These are phyloP conservation scores for Sphaerulina populicola DNA, from an alignment of 2,329 filamentous ascomycete species.

Conservation along the genomic window DNA sequence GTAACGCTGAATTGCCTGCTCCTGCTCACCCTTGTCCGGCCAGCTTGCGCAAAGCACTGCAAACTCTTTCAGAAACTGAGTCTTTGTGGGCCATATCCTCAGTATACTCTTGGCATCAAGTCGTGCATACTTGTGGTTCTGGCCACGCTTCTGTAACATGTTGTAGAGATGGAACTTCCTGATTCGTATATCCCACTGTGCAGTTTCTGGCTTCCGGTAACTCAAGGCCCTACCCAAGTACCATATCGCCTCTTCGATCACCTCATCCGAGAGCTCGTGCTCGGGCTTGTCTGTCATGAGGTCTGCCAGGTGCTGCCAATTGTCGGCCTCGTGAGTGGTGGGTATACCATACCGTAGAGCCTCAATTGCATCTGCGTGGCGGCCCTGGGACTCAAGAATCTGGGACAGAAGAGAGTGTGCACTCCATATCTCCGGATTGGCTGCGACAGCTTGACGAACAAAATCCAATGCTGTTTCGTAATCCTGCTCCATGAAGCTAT, in stretches of 20 bases:
- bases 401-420: slow-evolving; percentile 55
- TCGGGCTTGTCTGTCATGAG: slow-evolving; percentile 45
- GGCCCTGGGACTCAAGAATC: slow-evolving; percentile 49
- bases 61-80: slow-evolving; percentile 47
- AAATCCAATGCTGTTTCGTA: slow-evolving; percentile 52
- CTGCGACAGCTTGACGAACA: slow-evolving; percentile 44
- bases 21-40: slow-evolving; percentile 23
- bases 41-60: slow-evolving; percentile 44
- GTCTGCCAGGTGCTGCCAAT: slow-evolving; percentile 52
- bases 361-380: slow-evolving; percentile 48
- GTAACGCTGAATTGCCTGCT: slow-evolving; percentile 35
- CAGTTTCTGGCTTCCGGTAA: slow-evolving; percentile 38
- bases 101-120: slow-evolving; percentile 49
- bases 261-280: slow-evolving; percentile 28
- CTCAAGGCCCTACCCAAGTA: slow-evolving; percentile 49
- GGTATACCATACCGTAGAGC: slow-evolving; percentile 53
- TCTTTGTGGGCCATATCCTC: slow-evolving; percentile 47
- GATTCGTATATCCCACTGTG: slow-evolving; percentile 40
- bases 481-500: slow-evolving; percentile 56
- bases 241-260: slow-evolving; percentile 43
- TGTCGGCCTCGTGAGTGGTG: slow-evolving; percentile 47
- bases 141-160: slow-evolving; percentile 33
- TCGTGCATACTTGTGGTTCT: slow-evolving; percentile 41
- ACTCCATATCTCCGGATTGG: slow-evolving; percentile 55
- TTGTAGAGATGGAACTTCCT: slow-evolving; percentile 50